Evolutionary conservation across 2,329 filamentous ascomycete species (phyloP).

Genomic region (Talaromyces piceae): DNA sequence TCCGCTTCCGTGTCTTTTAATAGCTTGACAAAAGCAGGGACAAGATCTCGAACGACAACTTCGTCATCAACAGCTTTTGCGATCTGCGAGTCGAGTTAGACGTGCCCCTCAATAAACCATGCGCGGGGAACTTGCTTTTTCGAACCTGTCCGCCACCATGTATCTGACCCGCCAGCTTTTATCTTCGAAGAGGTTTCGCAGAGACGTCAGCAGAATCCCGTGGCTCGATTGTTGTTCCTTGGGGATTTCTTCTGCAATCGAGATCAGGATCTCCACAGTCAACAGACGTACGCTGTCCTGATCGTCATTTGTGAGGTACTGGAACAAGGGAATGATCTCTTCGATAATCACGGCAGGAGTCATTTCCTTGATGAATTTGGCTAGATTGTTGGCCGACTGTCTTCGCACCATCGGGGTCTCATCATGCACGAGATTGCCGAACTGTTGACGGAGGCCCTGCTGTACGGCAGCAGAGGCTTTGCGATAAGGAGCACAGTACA

Average conservation of each 20-base stretch:
- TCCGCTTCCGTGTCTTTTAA: slow-evolving; percentile 97
- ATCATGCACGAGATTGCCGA: slow-evolving; percentile 88
- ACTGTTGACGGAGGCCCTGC: slow-evolving; percentile 85
- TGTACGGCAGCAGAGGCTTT: slow-evolving; percentile 84
- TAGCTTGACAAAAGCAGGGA: slow-evolving; percentile 94
- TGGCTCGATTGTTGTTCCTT: slow-evolving; percentile 98
- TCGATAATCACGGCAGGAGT: slow-evolving; percentile 83
- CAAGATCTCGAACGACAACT: slow-evolving; percentile 85
- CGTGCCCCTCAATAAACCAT: not conserved
- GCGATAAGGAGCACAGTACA: slow-evolving; percentile 88
- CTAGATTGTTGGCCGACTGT: slow-evolving; percentile 90
- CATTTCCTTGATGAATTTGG: slow-evolving; percentile 98
- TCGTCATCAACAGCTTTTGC: slow-evolving; percentile 98
- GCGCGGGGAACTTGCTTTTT: slow-evolving; percentile 58
- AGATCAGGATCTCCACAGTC: slow-evolving; percentile 92
- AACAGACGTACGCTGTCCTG: slow-evolving; percentile 95
- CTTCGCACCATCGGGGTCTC: slow-evolving; percentile 98
- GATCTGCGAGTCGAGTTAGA: slow-evolving; percentile 52
- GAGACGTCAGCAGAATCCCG: slow-evolving; percentile 79
- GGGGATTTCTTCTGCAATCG: slow-evolving; percentile 92
- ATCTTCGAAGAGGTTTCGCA: slow-evolving; percentile 92
- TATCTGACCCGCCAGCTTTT: slow-evolving; percentile 99
- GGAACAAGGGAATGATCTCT: slow-evolving; percentile 98
- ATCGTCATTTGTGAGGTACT: slow-evolving; percentile 91
- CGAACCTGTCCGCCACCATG: slow-evolving; percentile 97